phyloP scores from a whole-genome alignment of 768 basidiomycete species.

The Pulveroboletus sp. region DNA sequence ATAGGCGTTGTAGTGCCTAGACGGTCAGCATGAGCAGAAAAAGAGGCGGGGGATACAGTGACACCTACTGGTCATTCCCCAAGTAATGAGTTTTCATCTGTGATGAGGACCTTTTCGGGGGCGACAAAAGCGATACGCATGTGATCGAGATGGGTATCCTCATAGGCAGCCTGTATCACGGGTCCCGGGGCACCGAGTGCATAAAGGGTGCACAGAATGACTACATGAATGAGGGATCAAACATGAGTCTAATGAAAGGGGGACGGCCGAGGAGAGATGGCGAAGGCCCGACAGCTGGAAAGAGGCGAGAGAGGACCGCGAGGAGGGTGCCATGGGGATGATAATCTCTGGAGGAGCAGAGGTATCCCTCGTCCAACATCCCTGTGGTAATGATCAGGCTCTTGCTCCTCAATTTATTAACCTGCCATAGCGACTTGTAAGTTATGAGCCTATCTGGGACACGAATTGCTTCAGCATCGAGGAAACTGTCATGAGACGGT shows the following conservation, averaged over 20 bases:
- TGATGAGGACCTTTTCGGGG: slow-evolving; percentile 23
- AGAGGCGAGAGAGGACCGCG: slow-evolving; percentile 28
- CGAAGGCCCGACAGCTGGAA: slow-evolving; percentile 28
- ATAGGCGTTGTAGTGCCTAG: slow-evolving; percentile 33
- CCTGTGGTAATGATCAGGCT: background rate
- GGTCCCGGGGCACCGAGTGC: slow-evolving; percentile 49
- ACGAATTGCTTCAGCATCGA: too few species aligned
- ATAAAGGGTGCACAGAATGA: slow-evolving; percentile 60
- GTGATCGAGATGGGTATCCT: slow-evolving; percentile 37
- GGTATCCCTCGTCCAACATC: slow-evolving; percentile 13
- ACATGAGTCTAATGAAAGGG: slow-evolving; percentile 34
- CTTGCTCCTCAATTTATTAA: slow-evolving; percentile 8
- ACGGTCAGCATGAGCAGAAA: background rate
- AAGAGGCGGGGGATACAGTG: background rate
- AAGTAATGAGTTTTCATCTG: slow-evolving; percentile 25
- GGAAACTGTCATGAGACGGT: background rate
- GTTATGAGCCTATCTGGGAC: background rate
- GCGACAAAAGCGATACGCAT: slow-evolving; percentile 33
- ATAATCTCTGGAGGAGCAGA: slow-evolving; percentile 26
- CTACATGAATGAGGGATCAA: slow-evolving; percentile 27
- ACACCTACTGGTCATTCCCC: slow-evolving; percentile 30
- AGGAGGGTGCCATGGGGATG: slow-evolving; percentile 20
- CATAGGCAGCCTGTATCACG: slow-evolving; percentile 41
- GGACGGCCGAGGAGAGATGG: slow-evolving; percentile 36
- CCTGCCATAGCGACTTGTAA: background rate